Base-by-base conservation (phyloP, 106 monocot genomes). In the Dioscorea dumetorum region DNA sequence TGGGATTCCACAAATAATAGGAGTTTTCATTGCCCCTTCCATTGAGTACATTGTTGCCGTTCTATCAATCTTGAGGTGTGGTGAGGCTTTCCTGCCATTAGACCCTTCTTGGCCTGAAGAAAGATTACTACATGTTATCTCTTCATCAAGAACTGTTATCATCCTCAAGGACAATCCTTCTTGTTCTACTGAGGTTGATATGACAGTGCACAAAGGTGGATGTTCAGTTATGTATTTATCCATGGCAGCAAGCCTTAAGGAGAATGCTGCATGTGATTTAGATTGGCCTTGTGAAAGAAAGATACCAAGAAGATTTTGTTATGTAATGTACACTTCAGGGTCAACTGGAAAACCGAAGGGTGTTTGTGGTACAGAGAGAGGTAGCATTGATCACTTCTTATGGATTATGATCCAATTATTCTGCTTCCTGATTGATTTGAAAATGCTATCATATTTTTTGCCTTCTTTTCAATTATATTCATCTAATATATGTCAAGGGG, bases 241-340 rank as follows among this genome's bases (percentile, higher is more conserved):
- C 20, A 82, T 89, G 75, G 56, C 63, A 59, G 57, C 23, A 2
- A 23, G 34, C n/a, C 5, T 63, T 62, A 49, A 56, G 52, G 71
- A 82, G 19, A n/a, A 72, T 48, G 20, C 15, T 52, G 23, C 60
- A 33, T 58, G 66, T 63, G 78, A 83, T 35, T 60, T 89, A 51
- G 67, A 33, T n/a, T 97, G 91, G 86, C 95, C 95, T 19, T 97
- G 95, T 76, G 57, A 84, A 61, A 71, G 49, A 54, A 67, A 66
- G 49, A 77, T 18, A 22, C 76, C 67, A 4, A 85, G 91, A 50
- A 82, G 77, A 19, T 97, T 84, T 73, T 97, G 91, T 71, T 97
- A 97, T 79, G 24, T 97, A 74, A 88, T 97, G 88, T 97, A 88
- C 54, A 91, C 88, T 50, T 97, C 95, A 48, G 95, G 95, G 75